Conservation (phyloP, 164 flowering plant species). For the Vitis rupestris region DNA sequence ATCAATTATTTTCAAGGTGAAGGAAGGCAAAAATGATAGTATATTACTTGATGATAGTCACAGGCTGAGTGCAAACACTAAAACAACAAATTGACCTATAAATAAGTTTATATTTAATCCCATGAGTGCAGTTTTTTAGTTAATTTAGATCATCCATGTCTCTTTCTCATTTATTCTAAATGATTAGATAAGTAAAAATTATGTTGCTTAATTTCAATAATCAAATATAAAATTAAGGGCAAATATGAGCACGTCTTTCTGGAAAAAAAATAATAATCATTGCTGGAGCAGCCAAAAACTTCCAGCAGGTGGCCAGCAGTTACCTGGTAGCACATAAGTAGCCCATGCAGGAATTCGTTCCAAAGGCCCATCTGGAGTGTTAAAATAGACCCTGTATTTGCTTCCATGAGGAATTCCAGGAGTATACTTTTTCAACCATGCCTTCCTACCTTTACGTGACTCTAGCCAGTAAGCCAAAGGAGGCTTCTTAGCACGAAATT, state of each 20-base stretch:
- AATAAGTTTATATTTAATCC: background rate
- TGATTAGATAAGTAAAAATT: too few relatives aligned
- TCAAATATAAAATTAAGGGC: too few relatives aligned
- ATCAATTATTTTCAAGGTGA: background rate
- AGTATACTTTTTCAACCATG: conserved; percentile 84
- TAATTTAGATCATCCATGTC: too few relatives aligned
- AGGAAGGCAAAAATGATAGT: background rate
- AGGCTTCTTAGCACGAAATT: conserved; percentile 66
- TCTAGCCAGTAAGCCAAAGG: conserved; percentile 90
- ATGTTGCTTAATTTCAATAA: too few relatives aligned
- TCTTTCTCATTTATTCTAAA: too few relatives aligned
- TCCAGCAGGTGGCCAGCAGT: background rate
- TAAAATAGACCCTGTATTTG: conserved; percentile 90
- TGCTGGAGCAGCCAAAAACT: conserved; percentile 1
- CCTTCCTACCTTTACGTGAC: conserved; percentile 91
- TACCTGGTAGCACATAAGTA: conserved; percentile 93
- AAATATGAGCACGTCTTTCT: too few relatives aligned
- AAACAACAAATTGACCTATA: background rate
- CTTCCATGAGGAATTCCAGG: conserved; percentile 92
- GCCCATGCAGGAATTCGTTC: conserved; percentile 99
- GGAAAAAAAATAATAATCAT: background rate
- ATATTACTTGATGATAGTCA: background rate
- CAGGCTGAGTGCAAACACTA: background rate
- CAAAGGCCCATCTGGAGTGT: conserved; percentile 87
- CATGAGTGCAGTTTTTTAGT: too few relatives aligned